Evolutionary conservation across 257 asterid species (phyloP).

Genomic region (Lithospermum erythrorhizon): DNA sequence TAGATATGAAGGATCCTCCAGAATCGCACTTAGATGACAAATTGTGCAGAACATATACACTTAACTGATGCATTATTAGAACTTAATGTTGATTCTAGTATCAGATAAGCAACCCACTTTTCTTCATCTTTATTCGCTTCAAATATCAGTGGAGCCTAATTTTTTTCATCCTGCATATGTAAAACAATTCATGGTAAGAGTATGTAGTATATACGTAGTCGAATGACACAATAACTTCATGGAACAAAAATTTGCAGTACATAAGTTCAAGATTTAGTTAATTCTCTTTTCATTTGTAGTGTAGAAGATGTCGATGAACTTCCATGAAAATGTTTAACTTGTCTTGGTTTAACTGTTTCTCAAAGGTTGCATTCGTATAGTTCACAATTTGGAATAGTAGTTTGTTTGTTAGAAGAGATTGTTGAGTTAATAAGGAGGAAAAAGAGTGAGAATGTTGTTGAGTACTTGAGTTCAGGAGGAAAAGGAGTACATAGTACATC

Average conservation of each 20-base stretch:
- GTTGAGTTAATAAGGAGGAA: no score
- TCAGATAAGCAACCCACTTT: not conserved
- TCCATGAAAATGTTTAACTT: not conserved
- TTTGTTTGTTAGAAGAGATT: no score
- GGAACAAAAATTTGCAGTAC: not conserved
- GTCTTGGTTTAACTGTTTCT: not conserved
- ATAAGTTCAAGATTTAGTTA: not conserved
- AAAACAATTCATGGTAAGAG: not conserved
- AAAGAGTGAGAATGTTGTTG: no score
- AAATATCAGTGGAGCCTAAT: not conserved
- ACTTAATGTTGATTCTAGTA: not conserved
- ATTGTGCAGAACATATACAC: not conserved
- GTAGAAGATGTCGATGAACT: not conserved
- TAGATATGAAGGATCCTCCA: not conserved
- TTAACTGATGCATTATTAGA: not conserved
- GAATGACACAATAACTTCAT: not conserved
- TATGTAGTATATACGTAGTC: no score
- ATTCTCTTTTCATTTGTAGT: not conserved
- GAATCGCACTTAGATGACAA: not conserved
- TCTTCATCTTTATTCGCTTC: not conserved
- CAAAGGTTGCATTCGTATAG: no score
- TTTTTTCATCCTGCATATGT: not conserved
- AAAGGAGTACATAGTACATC: not conserved
- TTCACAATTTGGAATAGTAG: no score
- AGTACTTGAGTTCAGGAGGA: not conserved